These are phyloP conservation scores for Metarhizium anisopliae DNA, from an alignment of 2,329 filamentous ascomycete genomes.

Conservation along the genomic window DNA sequence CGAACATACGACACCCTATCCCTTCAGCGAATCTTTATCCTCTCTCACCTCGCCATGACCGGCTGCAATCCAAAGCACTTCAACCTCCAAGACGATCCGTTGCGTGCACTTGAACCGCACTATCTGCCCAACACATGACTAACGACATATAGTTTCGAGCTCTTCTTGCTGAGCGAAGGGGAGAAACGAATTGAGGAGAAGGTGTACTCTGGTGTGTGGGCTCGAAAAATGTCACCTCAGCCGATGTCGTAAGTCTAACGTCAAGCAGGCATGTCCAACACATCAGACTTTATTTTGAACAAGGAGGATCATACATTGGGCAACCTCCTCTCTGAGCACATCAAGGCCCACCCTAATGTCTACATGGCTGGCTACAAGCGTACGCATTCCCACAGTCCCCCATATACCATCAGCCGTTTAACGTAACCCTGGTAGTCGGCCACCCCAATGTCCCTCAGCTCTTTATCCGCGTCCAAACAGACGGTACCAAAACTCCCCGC, in stretches of 20 bases:
- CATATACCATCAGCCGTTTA: slow-evolving; percentile 13
- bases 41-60: slow-evolving; percentile 18
- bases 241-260: not conserved
- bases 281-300: slow-evolving; percentile 88
- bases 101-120: slow-evolving; percentile 14
- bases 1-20: not conserved
- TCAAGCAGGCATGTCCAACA: slow-evolving; percentile 67
- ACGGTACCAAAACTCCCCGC: slow-evolving; percentile 80
- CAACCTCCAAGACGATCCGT: slow-evolving; percentile 28
- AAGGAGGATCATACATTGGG: slow-evolving; percentile 96
- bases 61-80: slow-evolving; percentile 29
- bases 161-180: slow-evolving; percentile 77
- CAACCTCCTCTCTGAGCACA: slow-evolving; percentile 78
- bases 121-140: slow-evolving; percentile 9
- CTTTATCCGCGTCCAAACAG: slow-evolving; percentile 78
- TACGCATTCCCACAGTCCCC: slow-evolving; percentile 30
- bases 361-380: slow-evolving; percentile 89
- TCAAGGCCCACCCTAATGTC: slow-evolving; percentile 77
- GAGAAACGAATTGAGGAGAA: slow-evolving; percentile 92
- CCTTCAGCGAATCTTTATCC: not conserved
- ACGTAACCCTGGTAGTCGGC: slow-evolving; percentile 27
- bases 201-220: slow-evolving; percentile 73
- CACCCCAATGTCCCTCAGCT: slow-evolving; percentile 55
- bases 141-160: slow-evolving; percentile 63
- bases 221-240: not conserved